Evolutionary conservation across 805 yeast genomes (phyloP).

Genomic region (Lipomyces spencermartinsiae): DNA sequence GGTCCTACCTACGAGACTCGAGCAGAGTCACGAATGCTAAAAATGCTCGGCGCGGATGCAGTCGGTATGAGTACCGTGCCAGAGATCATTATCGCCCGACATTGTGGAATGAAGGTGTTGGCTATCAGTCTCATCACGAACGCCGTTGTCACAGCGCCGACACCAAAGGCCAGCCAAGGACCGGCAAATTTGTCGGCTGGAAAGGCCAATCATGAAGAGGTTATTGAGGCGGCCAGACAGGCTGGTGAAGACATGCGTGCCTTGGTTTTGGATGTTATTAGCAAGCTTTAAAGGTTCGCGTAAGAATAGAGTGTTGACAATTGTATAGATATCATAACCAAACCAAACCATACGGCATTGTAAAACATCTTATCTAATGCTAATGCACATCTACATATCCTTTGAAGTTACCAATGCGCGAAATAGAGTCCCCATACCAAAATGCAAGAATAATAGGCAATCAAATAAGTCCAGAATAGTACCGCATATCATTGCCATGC

Average conservation of each 20-base stretch:
- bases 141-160: slow-evolving; percentile 68
- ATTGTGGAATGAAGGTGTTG: slow-evolving; percentile 78
- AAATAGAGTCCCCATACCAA: background rate
- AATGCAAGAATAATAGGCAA: background rate
- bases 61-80: slow-evolving; percentile 99
- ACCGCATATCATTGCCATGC: background rate
- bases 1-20: slow-evolving; percentile 95
- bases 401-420: background rate
- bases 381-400: background rate
- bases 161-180: slow-evolving; percentile 43
- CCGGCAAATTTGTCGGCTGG: slow-evolving; percentile 59
- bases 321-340: background rate
- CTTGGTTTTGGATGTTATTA: slow-evolving; percentile 54
- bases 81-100: slow-evolving; percentile 91
- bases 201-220: slow-evolving; percentile 92
- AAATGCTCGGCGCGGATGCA: slow-evolving; percentile 82
- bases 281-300: slow-evolving; percentile 3
- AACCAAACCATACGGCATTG: background rate
- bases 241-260: slow-evolving; percentile 83
- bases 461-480: background rate
- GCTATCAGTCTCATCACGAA: slow-evolving; percentile 90
- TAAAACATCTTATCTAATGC: background rate
- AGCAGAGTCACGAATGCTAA: slow-evolving; percentile 84
- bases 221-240: slow-evolving; percentile 74
- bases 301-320: background rate